Percentiles rank a stretch among this genome's conserved stretches.
phyloP scores from a whole-genome alignment of 768 basidiomycete species.

The Mycena albidolilacea region DNA sequence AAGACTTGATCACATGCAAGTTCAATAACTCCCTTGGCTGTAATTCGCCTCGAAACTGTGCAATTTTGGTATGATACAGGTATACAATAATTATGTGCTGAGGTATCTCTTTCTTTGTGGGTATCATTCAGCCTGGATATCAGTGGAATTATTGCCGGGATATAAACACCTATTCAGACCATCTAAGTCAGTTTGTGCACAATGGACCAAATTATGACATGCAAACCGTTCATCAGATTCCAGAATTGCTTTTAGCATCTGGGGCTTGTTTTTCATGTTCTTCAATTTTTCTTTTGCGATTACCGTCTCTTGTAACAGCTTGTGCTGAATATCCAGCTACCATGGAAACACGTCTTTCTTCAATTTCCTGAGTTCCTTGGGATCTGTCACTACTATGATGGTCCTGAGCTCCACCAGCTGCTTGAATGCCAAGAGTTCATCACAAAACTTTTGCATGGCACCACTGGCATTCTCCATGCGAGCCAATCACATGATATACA shows the following conservation, averaged over 20 bases:
- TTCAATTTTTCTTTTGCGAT: neutral
- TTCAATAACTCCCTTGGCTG: too few species aligned
- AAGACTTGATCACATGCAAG: too few species aligned
- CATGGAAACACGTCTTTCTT: neutral
- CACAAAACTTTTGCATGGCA: slow-evolving; percentile 1
- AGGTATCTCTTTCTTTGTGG: too few species aligned
- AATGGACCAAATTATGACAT: too few species aligned
- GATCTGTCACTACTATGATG: neutral
- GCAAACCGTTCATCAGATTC: neutral
- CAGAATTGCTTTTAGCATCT: neutral
- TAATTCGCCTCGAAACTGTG: too few species aligned
- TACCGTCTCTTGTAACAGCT: neutral
- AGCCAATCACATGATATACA: slow-evolving; percentile 5
- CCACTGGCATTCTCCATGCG: slow-evolving; percentile 8
- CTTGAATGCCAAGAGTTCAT: slow-evolving; percentile 3
- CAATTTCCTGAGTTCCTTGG: neutral
- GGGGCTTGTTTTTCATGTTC: slow-evolving; percentile 5
- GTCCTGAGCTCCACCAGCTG: neutral
- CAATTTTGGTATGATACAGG: too few species aligned
- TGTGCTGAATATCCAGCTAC: neutral
- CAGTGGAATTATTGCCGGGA: too few species aligned
- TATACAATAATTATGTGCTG: too few species aligned
- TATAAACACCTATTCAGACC: too few species aligned
- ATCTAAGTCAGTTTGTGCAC: too few species aligned
- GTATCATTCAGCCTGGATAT: too few species aligned